A percentile compares a stretch with the other conserved stretches of the same genome.
These are phyloP conservation scores for Sphagnum fallax DNA, from an alignment of 228 moss, liverwort and hornwort genomes.

Conservation along the genomic window DNA sequence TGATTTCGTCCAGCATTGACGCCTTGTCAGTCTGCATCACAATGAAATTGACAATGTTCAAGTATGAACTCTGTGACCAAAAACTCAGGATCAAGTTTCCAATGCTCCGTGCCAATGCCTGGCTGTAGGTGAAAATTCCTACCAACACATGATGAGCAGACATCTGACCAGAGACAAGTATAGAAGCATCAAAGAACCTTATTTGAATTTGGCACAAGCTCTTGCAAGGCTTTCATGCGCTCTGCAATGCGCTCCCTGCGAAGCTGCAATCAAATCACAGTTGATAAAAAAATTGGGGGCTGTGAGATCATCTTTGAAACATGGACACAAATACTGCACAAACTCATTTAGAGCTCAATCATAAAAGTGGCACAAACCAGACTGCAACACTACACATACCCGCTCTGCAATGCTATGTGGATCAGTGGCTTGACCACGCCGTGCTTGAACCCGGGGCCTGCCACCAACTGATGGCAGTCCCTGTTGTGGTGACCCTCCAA, in stretches of 20 bases:
- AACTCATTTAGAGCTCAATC: not conserved
- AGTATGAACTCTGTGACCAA: not conserved
- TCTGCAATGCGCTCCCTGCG: conserved; percentile 98
- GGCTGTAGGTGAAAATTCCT: not conserved
- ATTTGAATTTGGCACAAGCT: conserved; percentile 97
- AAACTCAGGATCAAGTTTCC: not conserved
- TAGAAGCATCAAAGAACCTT: conserved; percentile 35
- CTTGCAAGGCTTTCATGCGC: conserved; percentile 98
- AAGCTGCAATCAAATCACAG: conserved; percentile 39
- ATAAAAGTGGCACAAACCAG: not conserved
- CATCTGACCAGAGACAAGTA: not conserved
- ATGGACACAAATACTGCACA: not conserved
- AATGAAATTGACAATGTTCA: not conserved
- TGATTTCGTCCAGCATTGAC: conserved; percentile 98
- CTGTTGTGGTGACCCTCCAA: conserved; percentile 41
- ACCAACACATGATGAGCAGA: not conserved
- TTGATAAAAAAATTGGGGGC: not conserved
- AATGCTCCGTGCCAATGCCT: not conserved
- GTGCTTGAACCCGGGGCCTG: conserved; percentile 92
- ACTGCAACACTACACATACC: conserved; percentile 27
- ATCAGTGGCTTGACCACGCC: conserved; percentile 98
- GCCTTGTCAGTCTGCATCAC: conserved; percentile 85
- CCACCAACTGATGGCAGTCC: conserved; percentile 67
- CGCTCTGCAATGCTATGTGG: conserved; percentile 99
- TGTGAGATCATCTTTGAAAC: not conserved